Evolutionary conservation across 805 yeast genomes (phyloP).

Genomic region (Yamadazyma takamatsuzukensis): DNA sequence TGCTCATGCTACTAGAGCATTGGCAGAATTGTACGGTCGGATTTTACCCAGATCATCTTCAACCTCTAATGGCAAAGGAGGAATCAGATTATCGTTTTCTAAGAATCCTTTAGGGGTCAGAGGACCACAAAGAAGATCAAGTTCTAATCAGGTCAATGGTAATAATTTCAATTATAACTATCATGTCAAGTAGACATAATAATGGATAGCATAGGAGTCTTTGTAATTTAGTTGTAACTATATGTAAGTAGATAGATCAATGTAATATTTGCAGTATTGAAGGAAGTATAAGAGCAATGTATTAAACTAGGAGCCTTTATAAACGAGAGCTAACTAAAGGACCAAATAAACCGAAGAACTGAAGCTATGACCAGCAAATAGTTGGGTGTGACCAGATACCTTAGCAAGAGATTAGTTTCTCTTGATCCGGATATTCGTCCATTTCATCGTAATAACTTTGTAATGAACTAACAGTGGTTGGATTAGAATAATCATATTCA

Average conservation of each 20-base stretch:
- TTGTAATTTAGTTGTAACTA: slow-evolving; percentile 10
- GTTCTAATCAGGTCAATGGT: slow-evolving; percentile 14
- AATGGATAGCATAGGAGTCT: not conserved
- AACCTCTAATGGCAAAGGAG: slow-evolving; percentile 75
- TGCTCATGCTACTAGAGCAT: slow-evolving; percentile 85
- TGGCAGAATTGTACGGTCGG: slow-evolving; percentile 91
- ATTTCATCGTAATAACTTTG: too few species aligned
- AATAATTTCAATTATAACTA: slow-evolving; percentile 12
- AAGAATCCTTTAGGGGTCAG: slow-evolving; percentile 97
- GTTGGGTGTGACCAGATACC: too few species aligned
- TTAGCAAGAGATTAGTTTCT: too few species aligned
- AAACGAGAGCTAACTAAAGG: too few species aligned
- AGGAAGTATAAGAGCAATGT: too few species aligned
- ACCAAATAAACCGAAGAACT: too few species aligned
- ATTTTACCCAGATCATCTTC: slow-evolving; percentile 79
- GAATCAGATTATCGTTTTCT: slow-evolving; percentile 88
- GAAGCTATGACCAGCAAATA: too few species aligned
- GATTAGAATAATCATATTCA: too few species aligned
- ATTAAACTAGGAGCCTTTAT: too few species aligned
- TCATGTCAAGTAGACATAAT: slow-evolving; percentile 9
- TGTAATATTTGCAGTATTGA: slow-evolving; percentile 7
- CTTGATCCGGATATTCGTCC: too few species aligned
- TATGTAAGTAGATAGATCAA: slow-evolving; percentile 10
- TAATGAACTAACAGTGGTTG: too few species aligned
- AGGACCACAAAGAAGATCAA: slow-evolving; percentile 51